phyloP scores from a whole-genome alignment of 805 yeast species.

The Ogataea dorogensis region DNA sequence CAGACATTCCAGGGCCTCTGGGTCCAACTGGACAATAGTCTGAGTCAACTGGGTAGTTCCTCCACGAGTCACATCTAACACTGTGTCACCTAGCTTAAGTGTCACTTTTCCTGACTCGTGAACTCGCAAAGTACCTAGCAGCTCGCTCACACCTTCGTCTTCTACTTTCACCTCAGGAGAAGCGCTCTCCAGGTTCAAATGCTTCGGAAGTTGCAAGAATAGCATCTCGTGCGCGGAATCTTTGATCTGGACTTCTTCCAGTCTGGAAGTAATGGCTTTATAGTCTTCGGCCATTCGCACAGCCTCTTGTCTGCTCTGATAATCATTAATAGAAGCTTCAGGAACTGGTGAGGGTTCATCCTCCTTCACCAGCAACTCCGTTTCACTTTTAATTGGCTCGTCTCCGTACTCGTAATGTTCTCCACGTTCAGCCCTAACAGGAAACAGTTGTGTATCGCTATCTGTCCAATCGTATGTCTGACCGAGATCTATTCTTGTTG shows the following conservation, averaged over 20 bases:
- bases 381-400: constrained; percentile 31
- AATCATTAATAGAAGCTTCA: constrained; percentile 24
- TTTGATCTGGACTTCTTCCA: constrained; percentile 17
- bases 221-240: constrained; percentile 16
- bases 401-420: constrained; percentile 40
- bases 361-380: constrained; percentile 19
- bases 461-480: constrained; percentile 53
- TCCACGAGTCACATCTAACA: constrained; percentile 71
- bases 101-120: constrained; percentile 85
- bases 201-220: constrained; percentile 34
- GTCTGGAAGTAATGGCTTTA: constrained; percentile 30
- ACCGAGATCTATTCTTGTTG: constrained; percentile 61
- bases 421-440: constrained; percentile 64
- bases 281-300: constrained; percentile 39
- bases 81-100: constrained; percentile 66
- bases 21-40: constrained; percentile 53
- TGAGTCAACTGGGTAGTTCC: constrained; percentile 68
- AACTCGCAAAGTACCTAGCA: constrained; percentile 67
- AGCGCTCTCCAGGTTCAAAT: constrained; percentile 17
- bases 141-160: constrained; percentile 34
- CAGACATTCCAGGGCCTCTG: constrained; percentile 41
- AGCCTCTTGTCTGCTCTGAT: constrained; percentile 37
- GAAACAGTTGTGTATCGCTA: constrained; percentile 59
- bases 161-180: constrained; percentile 20
- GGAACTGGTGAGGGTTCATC: constrained; percentile 11